Evolutionary conservation across 805 yeast genomes (phyloP), one percentile per base, ranked within the genome.

Genomic region (Tetrapisispora iriomotensis): DNA sequence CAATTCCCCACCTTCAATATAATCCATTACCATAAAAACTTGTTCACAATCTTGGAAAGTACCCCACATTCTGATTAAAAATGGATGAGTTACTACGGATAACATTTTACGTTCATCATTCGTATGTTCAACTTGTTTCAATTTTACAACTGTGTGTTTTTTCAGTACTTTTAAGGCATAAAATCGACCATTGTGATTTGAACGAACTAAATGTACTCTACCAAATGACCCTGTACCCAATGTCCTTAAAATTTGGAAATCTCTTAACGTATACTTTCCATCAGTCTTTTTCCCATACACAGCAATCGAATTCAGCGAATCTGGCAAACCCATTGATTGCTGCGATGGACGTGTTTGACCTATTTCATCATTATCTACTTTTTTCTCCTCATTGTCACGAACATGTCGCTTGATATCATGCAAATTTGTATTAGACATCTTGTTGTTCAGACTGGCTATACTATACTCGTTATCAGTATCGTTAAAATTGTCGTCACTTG

Each of bases 141-240:
- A 82, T 53, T 79, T 81, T 37, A 87, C 87, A 37, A 87, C 88
- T 54, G 83, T 85, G n/a, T 79, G 78, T 61, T 87, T 87, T 54
- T 83, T 81, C 50, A 87, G 72, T 22, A 83, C 94, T 58, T 87
- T 87, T 65, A 87, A 79, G 15, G 96, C 96, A 58, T 87, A 87
- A 58, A 74, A 87, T 29, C 95, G 72, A 20, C 90, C 85, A 62
- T 87, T 87, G 62, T 87, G 95, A 25, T 82, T 83, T 3, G 87
- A 77, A 30, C 92, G 68, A 7, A 84, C 94, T 40, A 87, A 66
- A 62, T 87, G 96, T 29, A 87, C 96, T 44, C 96, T 71, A 19
- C 96, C 96, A 64, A 87, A 87, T 1, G 95, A 86, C 1, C 96
- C 96, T 0, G 96, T 87, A 1, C 96, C 96, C 41, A 87, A 67